These are phyloP conservation scores for Byssothecium circinans DNA, from an alignment of 2,329 filamentous ascomycete genomes.

Conservation along the genomic window DNA sequence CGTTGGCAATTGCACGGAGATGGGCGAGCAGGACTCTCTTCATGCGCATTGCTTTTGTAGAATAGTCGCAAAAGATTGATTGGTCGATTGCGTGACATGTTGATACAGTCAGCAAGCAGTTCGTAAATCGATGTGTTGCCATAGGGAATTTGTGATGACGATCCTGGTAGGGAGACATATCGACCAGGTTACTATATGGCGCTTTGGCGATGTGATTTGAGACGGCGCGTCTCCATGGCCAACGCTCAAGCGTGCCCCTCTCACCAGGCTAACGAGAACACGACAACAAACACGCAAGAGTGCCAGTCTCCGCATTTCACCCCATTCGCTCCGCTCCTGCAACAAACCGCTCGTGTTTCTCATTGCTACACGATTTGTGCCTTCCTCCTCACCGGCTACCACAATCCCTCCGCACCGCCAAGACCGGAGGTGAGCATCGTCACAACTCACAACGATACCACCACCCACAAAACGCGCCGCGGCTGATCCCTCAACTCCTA, in stretches of 20 bases:
- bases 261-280: neutral
- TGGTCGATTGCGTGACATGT: too few species aligned
- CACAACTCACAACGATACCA: conserved; percentile 4
- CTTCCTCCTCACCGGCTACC: neutral
- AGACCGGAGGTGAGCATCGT: conserved; percentile 8
- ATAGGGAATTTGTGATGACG: neutral
- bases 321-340: neutral
- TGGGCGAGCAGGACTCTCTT: neutral
- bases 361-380: too few species aligned
- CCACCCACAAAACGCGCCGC: conserved; percentile 2
- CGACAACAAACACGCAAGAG: conserved; percentile 14
- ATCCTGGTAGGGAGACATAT: conserved; percentile 1
- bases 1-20: neutral
- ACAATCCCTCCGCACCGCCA: conserved; percentile 6
- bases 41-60: conserved; percentile 1
- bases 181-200: neutral
- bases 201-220: neutral
- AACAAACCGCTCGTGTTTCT: too few species aligned
- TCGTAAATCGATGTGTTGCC: neutral
- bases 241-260: neutral
- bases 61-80: conserved; percentile 5
- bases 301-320: neutral
- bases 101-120: neutral
- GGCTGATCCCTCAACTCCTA: conserved; percentile 1
- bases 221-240: neutral